A percentile compares a stretch with the other conserved stretches of the same genome.
These are phyloP conservation scores for Flaveria robusta DNA, from an alignment of 129 eudicot genomes.

Conservation along the genomic window DNA sequence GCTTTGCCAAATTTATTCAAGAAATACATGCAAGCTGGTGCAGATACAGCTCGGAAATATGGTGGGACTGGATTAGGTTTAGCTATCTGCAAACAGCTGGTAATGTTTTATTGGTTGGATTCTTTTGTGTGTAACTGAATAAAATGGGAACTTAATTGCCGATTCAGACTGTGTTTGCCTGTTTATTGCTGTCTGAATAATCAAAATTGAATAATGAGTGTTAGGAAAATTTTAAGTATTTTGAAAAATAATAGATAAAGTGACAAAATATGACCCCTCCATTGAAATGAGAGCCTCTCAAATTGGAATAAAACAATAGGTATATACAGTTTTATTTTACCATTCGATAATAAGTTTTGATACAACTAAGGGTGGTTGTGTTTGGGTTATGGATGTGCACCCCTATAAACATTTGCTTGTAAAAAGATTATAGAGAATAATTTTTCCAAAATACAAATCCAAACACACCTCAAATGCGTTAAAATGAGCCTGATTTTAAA, in stretches of 20 bases:
- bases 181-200: background rate
- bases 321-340: background rate
- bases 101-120: constrained; percentile 27
- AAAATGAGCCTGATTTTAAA: background rate
- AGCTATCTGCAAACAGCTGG: constrained; percentile 97
- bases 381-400: background rate
- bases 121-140: constrained; percentile 1
- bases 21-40: constrained; percentile 96
- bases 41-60: constrained; percentile 90
- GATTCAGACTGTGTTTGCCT: background rate
- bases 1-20: constrained; percentile 86
- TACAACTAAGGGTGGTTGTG: background rate
- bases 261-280: background rate
- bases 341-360: background rate
- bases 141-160: constrained; percentile 15
- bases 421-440: background rate
- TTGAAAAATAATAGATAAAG: background rate
- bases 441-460: background rate
- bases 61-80: constrained; percentile 99
- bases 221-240: background rate
- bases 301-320: background rate
- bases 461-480: background rate
- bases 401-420: background rate
- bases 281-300: background rate
- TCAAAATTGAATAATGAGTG: background rate